A percentile compares a stretch with the other conserved stretches of the same genome.
Evolutionary conservation across 352 stramenopile species (phyloP).

Genomic region (Pythium chondricola): DNA sequence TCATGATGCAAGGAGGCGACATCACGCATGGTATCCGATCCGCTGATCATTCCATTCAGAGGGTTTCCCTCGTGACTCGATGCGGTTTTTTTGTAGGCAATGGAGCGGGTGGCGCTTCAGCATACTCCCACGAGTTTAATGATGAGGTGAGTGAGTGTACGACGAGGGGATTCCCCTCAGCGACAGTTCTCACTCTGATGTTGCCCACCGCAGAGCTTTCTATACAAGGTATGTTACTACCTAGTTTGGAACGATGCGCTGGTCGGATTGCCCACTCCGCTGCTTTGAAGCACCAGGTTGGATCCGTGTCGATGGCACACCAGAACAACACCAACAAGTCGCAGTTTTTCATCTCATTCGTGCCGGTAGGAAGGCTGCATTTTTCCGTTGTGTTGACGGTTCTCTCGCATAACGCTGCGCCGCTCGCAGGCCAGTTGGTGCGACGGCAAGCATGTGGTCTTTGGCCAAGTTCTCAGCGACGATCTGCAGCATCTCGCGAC

Average conservation of each 20-base stretch:
- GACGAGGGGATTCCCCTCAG: too few relatives aligned
- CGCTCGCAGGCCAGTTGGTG: constrained; percentile 65
- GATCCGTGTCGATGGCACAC: constrained; percentile 98
- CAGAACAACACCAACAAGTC: constrained; percentile 94
- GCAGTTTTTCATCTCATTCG: constrained; percentile 99
- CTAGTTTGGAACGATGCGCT: constrained; percentile 26
- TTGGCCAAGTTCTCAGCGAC: constrained; percentile 91
- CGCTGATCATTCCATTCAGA: too few relatives aligned
- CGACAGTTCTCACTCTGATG: too few relatives aligned
- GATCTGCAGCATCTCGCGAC: constrained; percentile 45
- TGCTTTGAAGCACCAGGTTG: constrained; percentile 86
- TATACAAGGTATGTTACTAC: constrained; percentile 51
- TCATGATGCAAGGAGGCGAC: constrained; percentile 98
- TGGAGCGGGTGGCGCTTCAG: constrained; percentile 90
- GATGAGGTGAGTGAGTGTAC: constrained; percentile 77
- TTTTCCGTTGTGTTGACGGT: neutral
- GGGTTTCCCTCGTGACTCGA: too few relatives aligned
- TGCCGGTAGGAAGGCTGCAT: constrained; percentile 24
- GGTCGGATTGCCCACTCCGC: too few relatives aligned
- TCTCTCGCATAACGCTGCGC: neutral
- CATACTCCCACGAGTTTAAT: constrained; percentile 93
- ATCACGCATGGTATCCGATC: constrained; percentile 85
- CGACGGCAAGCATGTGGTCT: constrained; percentile 98
- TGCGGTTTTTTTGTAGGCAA: constrained; percentile 61
- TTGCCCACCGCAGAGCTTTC: constrained; percentile 69